Base-by-base conservation (phyloP, 371 early-diverging fungal genomes). In the Lichtheimia ornata region DNA sequence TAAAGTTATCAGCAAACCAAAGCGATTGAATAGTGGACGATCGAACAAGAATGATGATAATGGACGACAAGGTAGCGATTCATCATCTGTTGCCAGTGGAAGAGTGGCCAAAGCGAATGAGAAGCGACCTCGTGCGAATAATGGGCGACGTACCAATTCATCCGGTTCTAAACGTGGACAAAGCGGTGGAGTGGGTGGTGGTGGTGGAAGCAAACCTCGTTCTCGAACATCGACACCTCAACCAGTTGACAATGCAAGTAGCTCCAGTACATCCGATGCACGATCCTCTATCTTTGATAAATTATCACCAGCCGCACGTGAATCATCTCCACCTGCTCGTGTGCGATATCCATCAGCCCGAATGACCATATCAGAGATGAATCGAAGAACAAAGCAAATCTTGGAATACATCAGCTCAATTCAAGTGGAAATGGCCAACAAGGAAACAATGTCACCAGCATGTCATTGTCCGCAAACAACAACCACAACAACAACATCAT, bases 291-390 rank as follows among this genome's bases (percentile, higher is more conserved):
- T 66, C 15, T 58, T 66, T 50, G 63, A 63, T 25, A 56, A 63
- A 40, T 25, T 73, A 20, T 53, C 59, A 17, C 53, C 58, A 12
- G 25, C 41, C 1, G 56, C 70, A 0, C 63, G 79, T 43, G 74
- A 70, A 40, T 49, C 68, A 6, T 73, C 79, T 1, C 77, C 80
- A 5, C 82, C 84, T 20, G 76, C 83, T 12, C 79, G 76, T 50
- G 62, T 82, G 22, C 79, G 79, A 52, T 77, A 77, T 47, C 85
- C 86, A 15, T 67, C 75, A 35, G 40, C 84, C 17, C 72, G 75
- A 42, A 81, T 85, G 77, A 61, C 81, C 1, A 62, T 88, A 15
- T 72, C 72, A 4, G 86, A 88, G 52, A 88, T 86, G 88, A 79
- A 71, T 57, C 80, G 81, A 58, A 76, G 88, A 11, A 77, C 83